These are phyloP conservation scores for Trematosphaeria pertusa DNA, from an alignment of 2,329 filamentous ascomycete genomes.

Conservation along the genomic window DNA sequence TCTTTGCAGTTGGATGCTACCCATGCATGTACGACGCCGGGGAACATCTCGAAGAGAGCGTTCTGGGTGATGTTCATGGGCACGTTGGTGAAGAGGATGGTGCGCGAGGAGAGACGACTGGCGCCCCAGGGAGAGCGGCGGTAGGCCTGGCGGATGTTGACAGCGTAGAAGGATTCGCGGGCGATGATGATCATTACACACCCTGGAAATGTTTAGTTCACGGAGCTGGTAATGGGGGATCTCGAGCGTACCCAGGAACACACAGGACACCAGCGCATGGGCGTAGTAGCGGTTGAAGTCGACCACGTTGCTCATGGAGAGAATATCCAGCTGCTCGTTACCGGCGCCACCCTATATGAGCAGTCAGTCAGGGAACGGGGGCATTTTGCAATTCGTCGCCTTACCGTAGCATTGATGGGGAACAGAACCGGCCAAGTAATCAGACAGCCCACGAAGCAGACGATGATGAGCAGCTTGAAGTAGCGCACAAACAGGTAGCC, in stretches of 20 bases:
- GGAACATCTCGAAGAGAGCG: constrained; percentile 49
- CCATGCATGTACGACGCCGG: constrained; percentile 54
- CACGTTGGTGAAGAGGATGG: constrained; percentile 57
- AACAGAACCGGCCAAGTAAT: constrained; percentile 57
- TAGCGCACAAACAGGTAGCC: constrained; percentile 57
- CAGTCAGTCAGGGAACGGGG: neutral
- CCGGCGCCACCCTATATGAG: constrained; percentile 42
- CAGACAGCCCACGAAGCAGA: constrained; percentile 51
- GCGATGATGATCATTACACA: constrained; percentile 54
- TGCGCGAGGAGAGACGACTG: constrained; percentile 54
- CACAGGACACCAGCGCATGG: constrained; percentile 51
- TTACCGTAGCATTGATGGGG: constrained; percentile 53
- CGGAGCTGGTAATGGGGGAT: too few relatives aligned
- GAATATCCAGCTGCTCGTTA: constrained; percentile 46
- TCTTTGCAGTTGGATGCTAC: constrained; percentile 55
- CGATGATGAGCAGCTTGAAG: constrained; percentile 52
- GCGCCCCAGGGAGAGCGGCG: constrained; percentile 53
- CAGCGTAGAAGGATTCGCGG: constrained; percentile 55
- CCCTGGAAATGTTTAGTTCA: too few relatives aligned
- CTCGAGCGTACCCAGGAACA: constrained; percentile 47
- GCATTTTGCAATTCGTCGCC: neutral
- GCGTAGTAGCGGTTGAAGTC: constrained; percentile 52
- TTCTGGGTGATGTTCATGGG: constrained; percentile 51
- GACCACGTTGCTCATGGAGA: constrained; percentile 48
- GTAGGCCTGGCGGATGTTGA: constrained; percentile 58